phyloP scores from a whole-genome alignment of 2,329 filamentous ascomycete species.

The Balansia obtecta region DNA sequence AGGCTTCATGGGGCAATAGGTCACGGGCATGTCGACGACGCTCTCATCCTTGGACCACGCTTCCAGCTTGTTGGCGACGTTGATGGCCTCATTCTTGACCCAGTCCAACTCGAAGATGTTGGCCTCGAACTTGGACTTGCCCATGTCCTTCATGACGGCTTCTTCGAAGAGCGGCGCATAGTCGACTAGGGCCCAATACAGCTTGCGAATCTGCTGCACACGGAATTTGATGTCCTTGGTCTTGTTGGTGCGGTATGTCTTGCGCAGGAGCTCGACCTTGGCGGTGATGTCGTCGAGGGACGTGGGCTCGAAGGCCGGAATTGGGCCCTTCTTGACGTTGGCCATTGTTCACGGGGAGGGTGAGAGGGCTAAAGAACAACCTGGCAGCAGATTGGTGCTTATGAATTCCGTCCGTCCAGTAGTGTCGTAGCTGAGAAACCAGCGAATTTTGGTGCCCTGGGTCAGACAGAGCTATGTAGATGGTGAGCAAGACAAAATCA shows the following conservation, averaged over 20 bases:
- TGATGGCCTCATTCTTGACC: conserved; percentile 70
- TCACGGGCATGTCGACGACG: conserved; percentile 54
- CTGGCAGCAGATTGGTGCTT: too few species aligned
- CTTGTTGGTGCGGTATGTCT: conserved; percentile 64
- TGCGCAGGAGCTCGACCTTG: conserved; percentile 47
- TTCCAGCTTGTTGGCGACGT: conserved; percentile 63
- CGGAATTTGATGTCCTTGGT: conserved; percentile 77
- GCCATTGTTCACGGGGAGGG: conserved; percentile 24
- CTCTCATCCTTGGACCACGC: conserved; percentile 76
- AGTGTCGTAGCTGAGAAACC: too few species aligned
- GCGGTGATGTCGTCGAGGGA: conserved; percentile 52
- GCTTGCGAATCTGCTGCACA: conserved; percentile 74
- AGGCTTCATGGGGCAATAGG: conserved; percentile 57
- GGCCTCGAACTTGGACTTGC: conserved; percentile 66
- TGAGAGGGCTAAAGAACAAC: too few species aligned
- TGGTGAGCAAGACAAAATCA: too few species aligned
- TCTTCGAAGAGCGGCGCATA: conserved; percentile 59
- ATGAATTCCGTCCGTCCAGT: too few species aligned
- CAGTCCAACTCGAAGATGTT: conserved; percentile 64
- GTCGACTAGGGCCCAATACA: conserved; percentile 88
- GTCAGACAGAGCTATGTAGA: too few species aligned
- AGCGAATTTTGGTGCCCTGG: too few species aligned
- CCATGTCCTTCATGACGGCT: conserved; percentile 65
- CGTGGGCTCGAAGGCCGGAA: conserved; percentile 45
- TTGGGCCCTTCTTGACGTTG: conserved; percentile 20